These are phyloP conservation scores for Lepidium aucheri DNA, from an alignment of 345 rosid species.

Conservation along the genomic window DNA sequence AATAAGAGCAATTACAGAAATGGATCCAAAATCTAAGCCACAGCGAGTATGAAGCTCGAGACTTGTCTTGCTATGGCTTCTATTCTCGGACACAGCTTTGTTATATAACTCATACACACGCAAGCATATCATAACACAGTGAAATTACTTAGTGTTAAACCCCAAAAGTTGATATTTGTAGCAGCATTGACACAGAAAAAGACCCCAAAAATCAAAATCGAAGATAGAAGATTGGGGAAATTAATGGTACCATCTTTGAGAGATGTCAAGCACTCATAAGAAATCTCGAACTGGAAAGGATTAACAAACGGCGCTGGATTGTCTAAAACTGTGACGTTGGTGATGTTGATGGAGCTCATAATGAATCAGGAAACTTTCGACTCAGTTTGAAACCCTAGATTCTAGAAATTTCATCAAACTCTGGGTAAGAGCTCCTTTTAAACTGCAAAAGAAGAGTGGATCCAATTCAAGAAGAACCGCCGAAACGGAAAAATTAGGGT, in stretches of 20 bases:
- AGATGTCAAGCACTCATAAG: constrained; percentile 85
- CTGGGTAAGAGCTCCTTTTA: neutral
- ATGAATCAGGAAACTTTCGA: neutral
- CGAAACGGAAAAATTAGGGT: neutral
- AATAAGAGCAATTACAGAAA: neutral
- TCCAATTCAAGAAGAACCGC: neutral
- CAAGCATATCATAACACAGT: neutral
- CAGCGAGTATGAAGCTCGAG: neutral
- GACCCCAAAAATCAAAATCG: neutral
- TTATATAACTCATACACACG: neutral
- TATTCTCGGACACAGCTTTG: neutral
- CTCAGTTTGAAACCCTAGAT: constrained; percentile 17
- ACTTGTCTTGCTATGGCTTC: neutral
- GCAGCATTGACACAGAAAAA: neutral
- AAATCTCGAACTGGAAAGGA: constrained; percentile 87
- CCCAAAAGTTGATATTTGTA: neutral
- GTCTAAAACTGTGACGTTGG: constrained; percentile 80
- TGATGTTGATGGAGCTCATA: constrained; percentile 86
- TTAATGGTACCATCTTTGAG: constrained; percentile 70
- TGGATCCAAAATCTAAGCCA: neutral
- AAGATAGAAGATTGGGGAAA: neutral
- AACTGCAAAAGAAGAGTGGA: neutral
- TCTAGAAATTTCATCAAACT: constrained; percentile 1
- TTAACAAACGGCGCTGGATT: constrained; percentile 74
- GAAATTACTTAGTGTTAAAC: neutral